Base-by-base conservation (phyloP, 1,284 basidiomycete species). In the Ceraceosorus guamensis region DNA sequence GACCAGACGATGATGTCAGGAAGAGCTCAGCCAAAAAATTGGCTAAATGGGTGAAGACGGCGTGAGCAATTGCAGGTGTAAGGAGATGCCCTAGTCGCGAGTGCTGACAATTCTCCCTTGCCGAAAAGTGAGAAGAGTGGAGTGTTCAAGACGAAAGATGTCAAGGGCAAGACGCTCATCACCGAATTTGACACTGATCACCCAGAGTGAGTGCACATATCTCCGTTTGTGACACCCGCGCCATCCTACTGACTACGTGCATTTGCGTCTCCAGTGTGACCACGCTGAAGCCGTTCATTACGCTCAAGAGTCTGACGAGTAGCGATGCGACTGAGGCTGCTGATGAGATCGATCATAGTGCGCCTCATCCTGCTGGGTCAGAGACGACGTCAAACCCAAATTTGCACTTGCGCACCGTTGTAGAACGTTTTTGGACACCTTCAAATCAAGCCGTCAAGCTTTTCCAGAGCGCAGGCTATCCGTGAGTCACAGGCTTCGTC, bases 41-140 rank as follows among this genome's bases (percentile, higher is more conserved):
- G 50, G 53, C 46, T 33, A 55, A 55, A 37, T 55, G 53, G 53
- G 50, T 55, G 7, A 55, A 55, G 46, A 18, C 24, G 8, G 39
- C 39, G 39, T 41, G 39, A 41, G 39, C 3, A 1, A 11, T 24
- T 3, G 24, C 24, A 24, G 24, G 24, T 24, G 24, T 24, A 24
- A 24, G 24, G 24, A 24, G 24, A 24, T 24, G 24, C 24, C 24
- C 24, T 24, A 24, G 24, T 24, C 24, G 1, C 24, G 24, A 24
- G 24, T 24, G 24, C 24, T 24, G 24, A 24, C 24, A 24, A 24
- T 24, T 24, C 24, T 24, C 24, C 24, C 24, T 24, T 24, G 24
- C 24, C 3, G 24, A 24, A 24, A 24, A 49, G n/a, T 11, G 53
- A 54, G 47, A 54, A 54, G 24, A n/a, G 24, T 16, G 53, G 35